Percentiles rank a stretch among this genome's conserved stretches.
Conservation (phyloP, 805 yeast genomes). For the Nakazawaea populi region DNA sequence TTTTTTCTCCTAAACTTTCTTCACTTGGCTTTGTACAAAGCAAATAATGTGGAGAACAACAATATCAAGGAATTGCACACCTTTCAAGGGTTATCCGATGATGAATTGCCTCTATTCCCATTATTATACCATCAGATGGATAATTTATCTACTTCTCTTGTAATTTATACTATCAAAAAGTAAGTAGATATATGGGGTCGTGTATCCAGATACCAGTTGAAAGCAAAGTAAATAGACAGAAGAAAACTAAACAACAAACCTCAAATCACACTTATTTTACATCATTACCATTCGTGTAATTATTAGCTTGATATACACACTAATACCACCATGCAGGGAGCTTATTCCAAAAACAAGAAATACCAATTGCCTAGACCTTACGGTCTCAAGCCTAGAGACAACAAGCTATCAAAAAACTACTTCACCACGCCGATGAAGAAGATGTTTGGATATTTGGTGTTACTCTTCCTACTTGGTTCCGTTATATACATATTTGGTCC, state of each 20-base stretch:
- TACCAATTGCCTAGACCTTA: constrained; percentile 39
- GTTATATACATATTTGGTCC: constrained; percentile 24
- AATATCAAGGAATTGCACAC: no score
- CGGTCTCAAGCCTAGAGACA: constrained; percentile 23
- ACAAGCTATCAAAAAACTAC: constrained; percentile 17
- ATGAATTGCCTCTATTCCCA: no score
- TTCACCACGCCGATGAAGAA: constrained; percentile 46
- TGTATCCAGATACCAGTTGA: no score
- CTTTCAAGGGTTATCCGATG: no score
- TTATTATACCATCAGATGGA: no score
- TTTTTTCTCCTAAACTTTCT: neutral
- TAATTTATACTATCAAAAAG: no score
- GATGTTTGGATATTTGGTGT: constrained; percentile 29
- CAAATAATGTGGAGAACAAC: no score
- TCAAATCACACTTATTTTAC: neutral
- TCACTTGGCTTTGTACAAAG: no score
- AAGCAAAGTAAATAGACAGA: no score
- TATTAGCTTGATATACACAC: neutral
- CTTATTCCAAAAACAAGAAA: constrained; percentile 16
- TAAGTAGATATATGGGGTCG: no score
- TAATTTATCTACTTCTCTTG: no score
- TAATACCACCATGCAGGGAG: constrained; percentile 25
- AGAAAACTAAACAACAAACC: neutral
- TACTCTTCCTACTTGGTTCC: constrained; percentile 26
- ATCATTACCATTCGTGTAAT: neutral